Percentiles rank a stretch among this genome's conserved stretches.
Conservation (phyloP, 352 stramenopile genomes). For the Phytophthora gonapodyides region DNA sequence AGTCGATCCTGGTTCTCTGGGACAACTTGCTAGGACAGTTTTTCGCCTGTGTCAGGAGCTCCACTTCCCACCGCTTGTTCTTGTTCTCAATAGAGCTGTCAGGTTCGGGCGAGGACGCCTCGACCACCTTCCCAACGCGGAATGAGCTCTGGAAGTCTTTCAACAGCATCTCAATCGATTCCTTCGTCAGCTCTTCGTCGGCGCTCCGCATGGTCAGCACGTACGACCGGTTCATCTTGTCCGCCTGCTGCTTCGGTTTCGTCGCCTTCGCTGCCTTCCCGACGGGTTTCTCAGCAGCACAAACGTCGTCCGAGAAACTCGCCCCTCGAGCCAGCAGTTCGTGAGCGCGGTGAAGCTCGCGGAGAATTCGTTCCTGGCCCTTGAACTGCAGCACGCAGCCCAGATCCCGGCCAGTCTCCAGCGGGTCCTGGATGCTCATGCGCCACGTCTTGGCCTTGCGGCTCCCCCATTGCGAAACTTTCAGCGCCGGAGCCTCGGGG, state of each 20-base stretch:
- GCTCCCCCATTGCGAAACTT: slow-evolving; percentile 48
- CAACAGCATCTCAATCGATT: slow-evolving; percentile 38
- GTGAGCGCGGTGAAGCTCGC: slow-evolving; percentile 66
- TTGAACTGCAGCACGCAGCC: slow-evolving; percentile 76
- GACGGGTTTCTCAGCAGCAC: slow-evolving; percentile 23
- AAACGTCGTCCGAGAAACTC: slow-evolving; percentile 59
- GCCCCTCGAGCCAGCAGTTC: slow-evolving; percentile 45
- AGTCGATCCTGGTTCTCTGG: slow-evolving; percentile 48
- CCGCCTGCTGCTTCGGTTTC: slow-evolving; percentile 19
- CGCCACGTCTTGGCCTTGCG: slow-evolving; percentile 75
- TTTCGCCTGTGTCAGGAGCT: slow-evolving; percentile 34
- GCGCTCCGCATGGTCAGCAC: slow-evolving; percentile 40
- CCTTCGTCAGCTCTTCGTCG: slow-evolving; percentile 41
- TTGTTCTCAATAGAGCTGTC: slow-evolving; percentile 3
- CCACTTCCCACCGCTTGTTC: slow-evolving; percentile 44
- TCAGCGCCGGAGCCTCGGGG: slow-evolving; percentile 41
- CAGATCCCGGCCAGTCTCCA: slow-evolving; percentile 81
- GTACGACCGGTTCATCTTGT: slow-evolving; percentile 38
- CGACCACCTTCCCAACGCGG: slow-evolving; percentile 38
- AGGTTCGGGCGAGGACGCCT: slow-evolving; percentile 4
- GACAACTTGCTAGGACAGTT: slow-evolving; percentile 40
- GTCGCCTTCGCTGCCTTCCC: slow-evolving; percentile 12
- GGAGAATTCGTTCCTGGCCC: slow-evolving; percentile 64
- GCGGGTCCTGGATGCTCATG: slow-evolving; percentile 85
- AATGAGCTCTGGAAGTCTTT: slow-evolving; percentile 44